Evolutionary conservation across 2,329 filamentous ascomycete species (phyloP).

Genomic region (Sclerotinia nivalis): DNA sequence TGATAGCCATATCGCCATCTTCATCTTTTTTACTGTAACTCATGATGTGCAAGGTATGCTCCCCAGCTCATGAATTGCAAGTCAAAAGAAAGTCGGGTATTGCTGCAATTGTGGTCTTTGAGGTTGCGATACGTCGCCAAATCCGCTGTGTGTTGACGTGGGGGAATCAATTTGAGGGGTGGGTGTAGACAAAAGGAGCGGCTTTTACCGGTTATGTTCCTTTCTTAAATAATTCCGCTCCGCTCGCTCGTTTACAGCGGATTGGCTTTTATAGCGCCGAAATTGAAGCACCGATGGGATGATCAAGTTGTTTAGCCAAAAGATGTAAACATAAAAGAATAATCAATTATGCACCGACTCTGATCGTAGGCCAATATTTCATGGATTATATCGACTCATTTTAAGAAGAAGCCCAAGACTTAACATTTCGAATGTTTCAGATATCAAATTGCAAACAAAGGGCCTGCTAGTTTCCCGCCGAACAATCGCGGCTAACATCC

Average conservation of each 20-base stretch:
- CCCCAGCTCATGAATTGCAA: constrained; percentile 43
- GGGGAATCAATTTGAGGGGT: constrained; percentile 7
- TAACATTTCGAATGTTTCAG: too few relatives aligned
- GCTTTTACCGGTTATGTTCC: not conserved
- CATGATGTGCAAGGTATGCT: constrained; percentile 58
- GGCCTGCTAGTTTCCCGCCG: too few relatives aligned
- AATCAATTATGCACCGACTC: not conserved
- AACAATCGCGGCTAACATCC: not conserved
- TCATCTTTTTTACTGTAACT: constrained; percentile 99
- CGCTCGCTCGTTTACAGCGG: not conserved
- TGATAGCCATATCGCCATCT: constrained; percentile 88
- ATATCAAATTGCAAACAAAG: not conserved
- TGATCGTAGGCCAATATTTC: rapidly evolving
- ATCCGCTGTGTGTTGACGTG: constrained; percentile 26
- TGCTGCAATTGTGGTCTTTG: constrained; percentile 23
- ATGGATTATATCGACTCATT: not conserved
- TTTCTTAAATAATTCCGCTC: not conserved
- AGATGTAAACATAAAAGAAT: not conserved
- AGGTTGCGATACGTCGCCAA: constrained; percentile 39
- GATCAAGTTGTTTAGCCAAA: too few relatives aligned
- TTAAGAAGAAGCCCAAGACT: too few relatives aligned
- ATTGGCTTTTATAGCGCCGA: not conserved
- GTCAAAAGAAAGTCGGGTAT: constrained; percentile 29
- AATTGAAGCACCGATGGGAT: not conserved
- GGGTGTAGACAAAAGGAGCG: not conserved